Conservation (phyloP, 2,329 filamentous ascomycete genomes). For the Botrytis squamosa region DNA sequence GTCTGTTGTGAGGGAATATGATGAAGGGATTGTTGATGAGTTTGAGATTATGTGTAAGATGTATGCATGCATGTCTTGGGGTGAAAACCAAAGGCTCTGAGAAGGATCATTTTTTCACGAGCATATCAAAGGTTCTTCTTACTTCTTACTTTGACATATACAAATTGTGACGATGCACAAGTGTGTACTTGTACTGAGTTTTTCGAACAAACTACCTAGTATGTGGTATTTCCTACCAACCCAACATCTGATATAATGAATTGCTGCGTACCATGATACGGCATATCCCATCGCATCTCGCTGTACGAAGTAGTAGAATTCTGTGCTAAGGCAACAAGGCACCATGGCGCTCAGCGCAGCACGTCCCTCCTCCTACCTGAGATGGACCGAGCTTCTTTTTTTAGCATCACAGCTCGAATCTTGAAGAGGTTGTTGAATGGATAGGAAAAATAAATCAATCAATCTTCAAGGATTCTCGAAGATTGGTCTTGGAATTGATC, state of each 20-base stretch:
- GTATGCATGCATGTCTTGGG: background rate
- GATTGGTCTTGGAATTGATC: background rate
- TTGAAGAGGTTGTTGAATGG: background rate
- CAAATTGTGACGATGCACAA: background rate
- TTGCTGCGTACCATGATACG: background rate
- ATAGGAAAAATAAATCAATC: background rate
- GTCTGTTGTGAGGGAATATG: background rate
- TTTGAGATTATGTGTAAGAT: background rate
- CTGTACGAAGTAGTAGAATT: background rate
- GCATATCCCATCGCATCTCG: background rate
- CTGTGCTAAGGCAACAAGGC: background rate
- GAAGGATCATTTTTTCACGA: background rate
- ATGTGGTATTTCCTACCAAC: background rate
- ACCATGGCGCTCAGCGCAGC: background rate
- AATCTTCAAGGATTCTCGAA: background rate
- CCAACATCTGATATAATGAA: too few relatives aligned
- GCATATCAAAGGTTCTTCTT: background rate
- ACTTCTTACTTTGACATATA: background rate
- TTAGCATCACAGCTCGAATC: slow-evolving; percentile 3
- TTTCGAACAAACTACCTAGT: background rate
- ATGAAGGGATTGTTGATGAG: background rate
- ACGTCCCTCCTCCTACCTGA: background rate
- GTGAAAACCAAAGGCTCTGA: background rate
- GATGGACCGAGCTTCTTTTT: background rate
- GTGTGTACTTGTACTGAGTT: too few relatives aligned